A percentile compares a stretch with the other conserved stretches of the same genome.
Conservation (phyloP, 2,329 filamentous ascomycete genomes). For the Beauveria medogensis region DNA sequence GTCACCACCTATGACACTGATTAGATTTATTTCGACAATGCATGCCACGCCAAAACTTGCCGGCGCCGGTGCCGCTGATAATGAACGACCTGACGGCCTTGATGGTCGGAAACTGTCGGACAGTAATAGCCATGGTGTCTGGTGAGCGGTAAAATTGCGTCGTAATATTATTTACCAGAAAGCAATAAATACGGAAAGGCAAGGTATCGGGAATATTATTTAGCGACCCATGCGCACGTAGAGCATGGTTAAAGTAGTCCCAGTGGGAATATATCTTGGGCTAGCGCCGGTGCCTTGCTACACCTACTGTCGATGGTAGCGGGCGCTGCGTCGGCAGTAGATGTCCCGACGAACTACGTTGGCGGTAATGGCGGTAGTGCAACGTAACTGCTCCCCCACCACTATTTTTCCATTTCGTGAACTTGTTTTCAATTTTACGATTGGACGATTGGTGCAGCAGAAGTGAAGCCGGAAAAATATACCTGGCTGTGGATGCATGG, state of each 20-base stretch:
- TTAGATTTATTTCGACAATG: background rate
- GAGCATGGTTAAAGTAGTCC: background rate
- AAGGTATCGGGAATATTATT: background rate
- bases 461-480: no score
- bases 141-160: background rate
- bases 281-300: background rate
- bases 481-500: no score
- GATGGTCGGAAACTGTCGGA: conserved; percentile 61
- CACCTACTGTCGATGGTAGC: background rate
- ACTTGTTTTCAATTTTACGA: background rate
- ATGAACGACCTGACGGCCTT: conserved; percentile 67
- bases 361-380: background rate
- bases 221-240: background rate
- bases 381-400: background rate
- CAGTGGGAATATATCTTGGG: background rate
- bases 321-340: background rate
- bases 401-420: background rate
- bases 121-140: conserved; percentile 34
- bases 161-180: background rate
- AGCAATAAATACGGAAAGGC: background rate
- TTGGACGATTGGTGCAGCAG: no score
- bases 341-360: background rate
- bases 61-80: conserved; percentile 38
- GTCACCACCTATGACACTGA: conserved; percentile 53
- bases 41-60: conserved; percentile 7